Base-by-base conservation (phyloP, 345 rosid species). In the Salix dunnii region DNA sequence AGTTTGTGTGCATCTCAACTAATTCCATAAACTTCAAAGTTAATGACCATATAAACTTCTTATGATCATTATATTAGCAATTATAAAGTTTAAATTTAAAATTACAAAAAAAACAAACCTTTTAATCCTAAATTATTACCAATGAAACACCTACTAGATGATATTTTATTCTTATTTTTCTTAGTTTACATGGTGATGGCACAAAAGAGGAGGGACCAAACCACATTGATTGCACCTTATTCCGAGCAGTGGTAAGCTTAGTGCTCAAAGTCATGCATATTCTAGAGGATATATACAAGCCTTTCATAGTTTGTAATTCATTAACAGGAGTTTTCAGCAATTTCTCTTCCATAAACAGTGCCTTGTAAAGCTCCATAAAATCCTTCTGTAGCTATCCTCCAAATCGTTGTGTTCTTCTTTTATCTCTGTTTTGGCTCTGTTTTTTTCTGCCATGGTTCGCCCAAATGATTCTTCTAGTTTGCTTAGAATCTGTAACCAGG, bases 361-460 rank as follows among this genome's bases (percentile, higher is more conserved):
- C 35, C 42, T 64, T 48, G 5, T 6, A 31, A 4, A 10, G 3
- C 51, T 36, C 53, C 4, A 36, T 40, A 4, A 38, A 68, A 68
- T 2, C 49, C 49, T 68, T 3, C 4, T 3, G 12, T 35, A 13
- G 49, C 2, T 36, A 23, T 68, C 28, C 31, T 36, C 3, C 16
- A 17, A 6, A 20, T 12, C 31, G 1, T 68, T 3, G 7, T 23
- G 11, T 68, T 21, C 43, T 12, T 38, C 30, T 68, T 14, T 33
- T 21, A 21, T 38, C 30, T 68, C 67, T 33, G 67, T 70, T 68
- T 71, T 36, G 46, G 71, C 73, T 75, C 69, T 58, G 67, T 74
- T 67, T 64, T 78, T 55, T 61, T 75, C 46, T 53, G 28, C 61
- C 64, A 90, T 92, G 97, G 92, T 94, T 67, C 91, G 92, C 3